Conservation (phyloP, 2,329 filamentous ascomycete genomes). For the Aspergillus sp. region DNA sequence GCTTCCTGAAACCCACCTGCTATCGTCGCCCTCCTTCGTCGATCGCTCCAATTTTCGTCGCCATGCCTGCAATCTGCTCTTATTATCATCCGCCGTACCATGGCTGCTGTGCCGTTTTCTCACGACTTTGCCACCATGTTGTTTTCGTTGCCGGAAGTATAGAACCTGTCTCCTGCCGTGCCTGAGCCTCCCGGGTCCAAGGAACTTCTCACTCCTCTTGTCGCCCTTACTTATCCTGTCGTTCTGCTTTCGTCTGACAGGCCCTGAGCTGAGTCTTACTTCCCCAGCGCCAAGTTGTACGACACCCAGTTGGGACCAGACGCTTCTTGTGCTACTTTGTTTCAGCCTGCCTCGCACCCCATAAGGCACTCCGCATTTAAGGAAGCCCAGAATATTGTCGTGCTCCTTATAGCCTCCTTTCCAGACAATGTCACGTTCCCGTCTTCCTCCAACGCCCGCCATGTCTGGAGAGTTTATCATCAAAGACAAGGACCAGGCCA, state of each 20-base stretch:
- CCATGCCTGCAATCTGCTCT: not conserved
- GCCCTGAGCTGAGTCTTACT: not conserved
- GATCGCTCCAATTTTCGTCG: constrained; percentile 11
- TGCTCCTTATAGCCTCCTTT: not conserved
- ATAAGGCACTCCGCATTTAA: not conserved
- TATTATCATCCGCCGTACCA: constrained; percentile 8
- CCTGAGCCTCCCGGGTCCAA: not conserved
- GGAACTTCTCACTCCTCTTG: not conserved
- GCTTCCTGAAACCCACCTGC: constrained; percentile 15
- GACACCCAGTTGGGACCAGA: constrained; percentile 1
- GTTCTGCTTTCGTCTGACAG: not conserved
- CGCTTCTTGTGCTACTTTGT: constrained; percentile 7
- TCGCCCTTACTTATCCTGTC: not conserved
- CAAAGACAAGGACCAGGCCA: constrained; percentile 39
- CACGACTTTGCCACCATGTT: constrained; percentile 15
- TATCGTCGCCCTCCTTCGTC: constrained; percentile 7
- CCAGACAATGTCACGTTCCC: constrained; percentile 33
- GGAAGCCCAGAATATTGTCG: not conserved
- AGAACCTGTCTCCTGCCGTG: not conserved
- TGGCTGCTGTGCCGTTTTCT: constrained; percentile 12
- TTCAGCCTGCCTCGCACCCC: not conserved
- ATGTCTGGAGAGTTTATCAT: constrained; percentile 41
- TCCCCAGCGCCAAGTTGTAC: constrained; percentile 8
- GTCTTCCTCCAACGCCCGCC: constrained; percentile 38
- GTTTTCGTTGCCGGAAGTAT: constrained; percentile 10